Conservation (phyloP, 2,329 filamentous ascomycete genomes). For the Zymoseptoria crescenta region DNA sequence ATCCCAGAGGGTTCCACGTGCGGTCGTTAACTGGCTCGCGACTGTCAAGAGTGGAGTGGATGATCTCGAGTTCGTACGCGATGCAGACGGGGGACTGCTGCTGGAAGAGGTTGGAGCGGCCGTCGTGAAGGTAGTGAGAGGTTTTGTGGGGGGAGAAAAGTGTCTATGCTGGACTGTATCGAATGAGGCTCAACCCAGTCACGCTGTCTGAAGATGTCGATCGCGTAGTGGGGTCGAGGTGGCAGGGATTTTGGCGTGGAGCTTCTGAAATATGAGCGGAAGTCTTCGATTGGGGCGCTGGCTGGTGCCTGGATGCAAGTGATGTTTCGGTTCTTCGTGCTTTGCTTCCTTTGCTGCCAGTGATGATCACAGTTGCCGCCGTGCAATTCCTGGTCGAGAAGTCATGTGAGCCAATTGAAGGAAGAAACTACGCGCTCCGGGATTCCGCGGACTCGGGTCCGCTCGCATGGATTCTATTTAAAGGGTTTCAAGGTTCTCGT, state of each 20-base stretch:
- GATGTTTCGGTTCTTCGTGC: not conserved
- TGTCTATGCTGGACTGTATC: not conserved
- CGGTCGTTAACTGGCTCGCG: constrained; percentile 37
- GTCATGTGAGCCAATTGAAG: not conserved
- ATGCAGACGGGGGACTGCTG: constrained; percentile 5
- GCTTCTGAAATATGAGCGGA: not conserved
- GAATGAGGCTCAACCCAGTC: not conserved
- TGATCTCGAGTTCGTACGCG: constrained; percentile 5
- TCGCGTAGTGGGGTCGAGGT: not conserved
- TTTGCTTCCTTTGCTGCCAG: not conserved
- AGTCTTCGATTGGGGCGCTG: not conserved
- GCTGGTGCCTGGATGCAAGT: not conserved
- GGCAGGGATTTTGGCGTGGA: not conserved
- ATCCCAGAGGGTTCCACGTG: constrained; percentile 45
- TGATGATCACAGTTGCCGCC: not conserved
- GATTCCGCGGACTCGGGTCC: not conserved
- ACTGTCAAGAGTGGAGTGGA: constrained; percentile 9
- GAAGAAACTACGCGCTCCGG: not conserved
- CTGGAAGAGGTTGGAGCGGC: constrained; percentile 13
- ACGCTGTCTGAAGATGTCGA: not conserved
- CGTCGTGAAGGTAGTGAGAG: constrained; percentile 6
- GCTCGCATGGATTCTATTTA: not conserved
- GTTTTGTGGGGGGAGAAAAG: not conserved
- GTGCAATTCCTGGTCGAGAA: not conserved
- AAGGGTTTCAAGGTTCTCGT: not conserved